Conservation (phyloP, 805 yeast genomes). For the Saccharomycopsis capsularis region DNA sequence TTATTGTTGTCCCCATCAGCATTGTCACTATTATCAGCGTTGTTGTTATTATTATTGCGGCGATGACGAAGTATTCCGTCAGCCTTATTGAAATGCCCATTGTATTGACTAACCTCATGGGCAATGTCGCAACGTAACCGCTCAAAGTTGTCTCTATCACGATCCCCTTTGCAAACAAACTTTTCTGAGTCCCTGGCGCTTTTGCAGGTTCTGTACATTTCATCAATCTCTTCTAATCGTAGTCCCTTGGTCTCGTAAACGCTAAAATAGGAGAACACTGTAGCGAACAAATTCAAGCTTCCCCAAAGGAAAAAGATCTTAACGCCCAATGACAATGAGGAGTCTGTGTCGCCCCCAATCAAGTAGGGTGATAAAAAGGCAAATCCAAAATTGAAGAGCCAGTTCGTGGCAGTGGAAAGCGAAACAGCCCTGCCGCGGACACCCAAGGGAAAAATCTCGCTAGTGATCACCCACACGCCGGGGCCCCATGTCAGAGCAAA, state of each 20-base stretch:
- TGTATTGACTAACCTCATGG: neutral
- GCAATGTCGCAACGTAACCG: constrained; percentile 1
- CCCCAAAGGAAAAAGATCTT: constrained; percentile 81
- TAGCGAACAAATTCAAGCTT: constrained; percentile 52
- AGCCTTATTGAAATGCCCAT: neutral
- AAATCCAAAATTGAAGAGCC: constrained; percentile 72
- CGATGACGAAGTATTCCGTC: neutral
- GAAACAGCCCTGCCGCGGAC: constrained; percentile 75
- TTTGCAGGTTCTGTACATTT: constrained; percentile 54
- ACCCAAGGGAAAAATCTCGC: constrained; percentile 62
- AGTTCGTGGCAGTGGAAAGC: constrained; percentile 68
- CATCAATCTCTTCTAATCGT: constrained; percentile 76
- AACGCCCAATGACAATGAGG: constrained; percentile 59
- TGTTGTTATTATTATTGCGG: neutral
- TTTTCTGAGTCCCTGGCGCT: constrained; percentile 22
- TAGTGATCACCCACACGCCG: constrained; percentile 63
- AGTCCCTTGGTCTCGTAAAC: constrained; percentile 79
- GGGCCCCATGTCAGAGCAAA: constrained; percentile 86
- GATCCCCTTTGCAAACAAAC: neutral
- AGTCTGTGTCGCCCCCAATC: constrained; percentile 56
- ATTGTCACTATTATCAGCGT: neutral
- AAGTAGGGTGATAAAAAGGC: constrained; percentile 72
- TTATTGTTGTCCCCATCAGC: neutral
- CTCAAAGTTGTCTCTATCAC: neutral
- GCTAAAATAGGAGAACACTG: constrained; percentile 53